Evolutionary conservation across 352 stramenopile genomes (phyloP), one percentile per base, ranked within the genome.

Genomic region (Phytopythium kandeliae): DNA sequence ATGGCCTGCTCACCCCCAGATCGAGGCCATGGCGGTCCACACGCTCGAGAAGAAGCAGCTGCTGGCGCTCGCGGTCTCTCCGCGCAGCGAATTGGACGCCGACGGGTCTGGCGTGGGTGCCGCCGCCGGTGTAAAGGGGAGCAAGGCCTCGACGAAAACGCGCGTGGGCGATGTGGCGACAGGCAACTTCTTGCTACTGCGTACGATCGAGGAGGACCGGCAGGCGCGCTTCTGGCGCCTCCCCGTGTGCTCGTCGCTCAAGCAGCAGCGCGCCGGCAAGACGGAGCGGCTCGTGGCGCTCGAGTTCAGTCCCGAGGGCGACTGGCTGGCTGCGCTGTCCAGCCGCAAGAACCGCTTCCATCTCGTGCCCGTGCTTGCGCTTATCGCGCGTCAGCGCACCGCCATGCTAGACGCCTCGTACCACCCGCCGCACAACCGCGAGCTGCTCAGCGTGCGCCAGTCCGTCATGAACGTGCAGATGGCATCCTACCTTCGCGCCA

Each of bases 381-480:
- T 95, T 24, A 69, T 95, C 33, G 58, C 72, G 2, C 59, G 58
- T 5, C 74, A 92, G 53, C 70, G 82, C 22, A 69, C 67, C 24
- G 57, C 67, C 35, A 67, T 87, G 52, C 69, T 95, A 13, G 71
- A 76, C 52, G 74, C 72, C 17, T 61, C 66, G 43, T 82, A 71
- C 51, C 68, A 69, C 34, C 71, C 74, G 5, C 62, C 58, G 26
- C 69, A 79, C 51, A 70, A 78, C 26, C 72, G 70, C 28, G 84
- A 92, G 57, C 73, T 91, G 28, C 73, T 95, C 72, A 82, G 58
- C 61, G 78, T 87, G 11, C 57, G 69, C 28, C 76, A 76, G 28
- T 85, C 75, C 37, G 78, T 75, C 36, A 91, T 92, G 78, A 89
- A 65, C 47, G 74, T 69, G 31, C 82, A 88, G 45, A 92, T 95